phyloP scores from a whole-genome alignment of 257 asterid species.

The Ballota nigra region DNA sequence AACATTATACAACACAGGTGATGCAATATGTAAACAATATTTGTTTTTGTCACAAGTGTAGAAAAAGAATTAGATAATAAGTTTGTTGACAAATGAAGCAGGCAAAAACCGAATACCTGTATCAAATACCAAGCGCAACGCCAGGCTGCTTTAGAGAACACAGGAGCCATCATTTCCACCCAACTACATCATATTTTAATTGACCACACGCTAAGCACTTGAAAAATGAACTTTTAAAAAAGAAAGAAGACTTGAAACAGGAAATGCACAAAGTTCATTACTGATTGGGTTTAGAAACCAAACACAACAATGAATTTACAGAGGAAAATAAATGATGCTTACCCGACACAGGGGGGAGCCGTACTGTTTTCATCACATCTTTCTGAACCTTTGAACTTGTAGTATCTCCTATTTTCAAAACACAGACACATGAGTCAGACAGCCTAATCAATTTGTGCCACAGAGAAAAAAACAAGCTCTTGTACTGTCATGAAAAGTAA shows the following conservation, averaged over 20 bases:
- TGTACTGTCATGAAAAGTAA: not conserved
- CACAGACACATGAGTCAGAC: conserved; percentile 1
- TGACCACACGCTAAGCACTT: not conserved
- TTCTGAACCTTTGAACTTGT: conserved; percentile 49
- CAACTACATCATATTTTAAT: conserved; percentile 48
- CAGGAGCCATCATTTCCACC: conserved; percentile 99
- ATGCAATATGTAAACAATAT: not conserved
- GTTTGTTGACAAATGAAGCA: not conserved
- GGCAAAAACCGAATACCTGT: conserved; percentile 50
- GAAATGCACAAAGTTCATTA: not conserved
- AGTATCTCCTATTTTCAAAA: conserved; percentile 55
- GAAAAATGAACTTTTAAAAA: too few relatives aligned
- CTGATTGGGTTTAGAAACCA: not conserved
- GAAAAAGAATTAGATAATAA: not conserved
- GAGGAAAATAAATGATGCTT: conserved; percentile 19
- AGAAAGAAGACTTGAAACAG: too few relatives aligned
- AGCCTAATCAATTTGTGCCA: not conserved
- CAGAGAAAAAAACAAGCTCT: not conserved
- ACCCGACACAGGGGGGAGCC: conserved; percentile 97
- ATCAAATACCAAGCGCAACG: conserved; percentile 90
- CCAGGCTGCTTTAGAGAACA: conserved; percentile 90
- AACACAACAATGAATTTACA: not conserved
- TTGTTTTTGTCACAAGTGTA: too few relatives aligned
- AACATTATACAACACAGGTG: not conserved
- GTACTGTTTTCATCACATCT: conserved; percentile 68